A percentile compares a stretch with the other conserved stretches of the same genome.
Evolutionary conservation across 1,139 yeast genomes (phyloP).

Genomic region (Protomyces inundatus): DNA sequence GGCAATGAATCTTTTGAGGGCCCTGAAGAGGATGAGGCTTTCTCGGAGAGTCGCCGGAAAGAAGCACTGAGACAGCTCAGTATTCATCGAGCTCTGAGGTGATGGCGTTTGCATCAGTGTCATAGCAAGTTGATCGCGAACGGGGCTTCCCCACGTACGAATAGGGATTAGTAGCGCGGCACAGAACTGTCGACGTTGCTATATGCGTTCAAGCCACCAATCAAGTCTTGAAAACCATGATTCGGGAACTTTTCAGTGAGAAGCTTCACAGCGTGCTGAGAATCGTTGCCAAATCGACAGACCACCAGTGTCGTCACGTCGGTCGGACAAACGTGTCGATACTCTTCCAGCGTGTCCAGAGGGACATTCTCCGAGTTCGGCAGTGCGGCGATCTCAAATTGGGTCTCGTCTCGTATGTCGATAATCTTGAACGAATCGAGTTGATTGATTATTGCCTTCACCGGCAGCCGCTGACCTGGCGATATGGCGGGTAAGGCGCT

Average conservation of each 20-base stretch:
- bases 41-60: neutral
- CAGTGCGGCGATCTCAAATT: constrained; percentile 61
- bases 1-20: no score
- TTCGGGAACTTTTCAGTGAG: constrained; percentile 51
- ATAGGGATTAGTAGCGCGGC: no score
- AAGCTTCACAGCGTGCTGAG: constrained; percentile 65
- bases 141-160: no score
- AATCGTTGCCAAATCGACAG: constrained; percentile 89
- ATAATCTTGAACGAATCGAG: constrained; percentile 52
- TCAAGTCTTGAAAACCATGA: constrained; percentile 54
- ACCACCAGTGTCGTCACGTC: constrained; percentile 44
- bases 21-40: neutral
- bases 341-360: constrained; percentile 43
- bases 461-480: constrained; percentile 45
- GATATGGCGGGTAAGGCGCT: constrained; percentile 37
- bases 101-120: no score
- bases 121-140: no score
- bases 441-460: constrained; percentile 10
- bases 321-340: constrained; percentile 1
- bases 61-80: neutral
- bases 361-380: constrained; percentile 62
- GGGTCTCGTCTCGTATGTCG: constrained; percentile 81
- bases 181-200: constrained; percentile 51
- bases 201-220: constrained; percentile 77
- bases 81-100: constrained; percentile 27